Conservation (phyloP, 83 land plant species). For the Picea abies region DNA sequence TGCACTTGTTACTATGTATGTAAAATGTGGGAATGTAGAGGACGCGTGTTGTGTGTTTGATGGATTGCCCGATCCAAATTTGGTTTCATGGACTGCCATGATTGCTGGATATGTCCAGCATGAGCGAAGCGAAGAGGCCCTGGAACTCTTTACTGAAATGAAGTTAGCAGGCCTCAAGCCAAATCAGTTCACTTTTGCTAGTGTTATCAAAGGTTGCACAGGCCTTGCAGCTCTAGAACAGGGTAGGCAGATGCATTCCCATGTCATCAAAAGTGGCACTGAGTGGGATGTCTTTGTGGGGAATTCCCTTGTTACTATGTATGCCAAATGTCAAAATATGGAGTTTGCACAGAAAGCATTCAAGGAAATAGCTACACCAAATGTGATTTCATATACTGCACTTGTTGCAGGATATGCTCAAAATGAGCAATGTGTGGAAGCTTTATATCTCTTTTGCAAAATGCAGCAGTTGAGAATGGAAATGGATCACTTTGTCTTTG, state of each 20-base stretch:
- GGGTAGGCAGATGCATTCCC: slow-evolving; percentile 6
- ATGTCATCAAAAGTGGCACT: slow-evolving; percentile 11
- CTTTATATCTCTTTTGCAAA: slow-evolving; percentile 1
- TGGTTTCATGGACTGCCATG: slow-evolving; percentile 13
- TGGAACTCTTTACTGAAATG: slow-evolving; percentile 14
- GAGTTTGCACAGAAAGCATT: slow-evolving; percentile 8
- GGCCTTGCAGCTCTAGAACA: not conserved
- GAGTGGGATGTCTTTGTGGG: slow-evolving; percentile 7
- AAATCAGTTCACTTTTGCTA: slow-evolving; percentile 9
- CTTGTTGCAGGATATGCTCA: slow-evolving; percentile 3
- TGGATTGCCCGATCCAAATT: not conserved
- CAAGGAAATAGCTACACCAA: slow-evolving; percentile 1
- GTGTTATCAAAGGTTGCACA: slow-evolving; percentile 9
- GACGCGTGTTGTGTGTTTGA: slow-evolving; percentile 1
- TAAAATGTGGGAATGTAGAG: not conserved
- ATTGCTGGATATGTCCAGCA: slow-evolving; percentile 10
- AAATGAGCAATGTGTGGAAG: not conserved
- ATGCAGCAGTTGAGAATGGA: not conserved
- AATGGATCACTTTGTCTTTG: slow-evolving; percentile 9
- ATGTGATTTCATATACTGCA: slow-evolving; percentile 12
- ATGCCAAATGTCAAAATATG: slow-evolving; percentile 5
- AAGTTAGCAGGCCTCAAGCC: not conserved
- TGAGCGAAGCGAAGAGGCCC: not conserved
- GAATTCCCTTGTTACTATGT: slow-evolving; percentile 8
- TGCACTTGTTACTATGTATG: not conserved